Evolutionary conservation across 768 basidiomycete genomes (phyloP).

Genomic region (Boletus huronensis): DNA sequence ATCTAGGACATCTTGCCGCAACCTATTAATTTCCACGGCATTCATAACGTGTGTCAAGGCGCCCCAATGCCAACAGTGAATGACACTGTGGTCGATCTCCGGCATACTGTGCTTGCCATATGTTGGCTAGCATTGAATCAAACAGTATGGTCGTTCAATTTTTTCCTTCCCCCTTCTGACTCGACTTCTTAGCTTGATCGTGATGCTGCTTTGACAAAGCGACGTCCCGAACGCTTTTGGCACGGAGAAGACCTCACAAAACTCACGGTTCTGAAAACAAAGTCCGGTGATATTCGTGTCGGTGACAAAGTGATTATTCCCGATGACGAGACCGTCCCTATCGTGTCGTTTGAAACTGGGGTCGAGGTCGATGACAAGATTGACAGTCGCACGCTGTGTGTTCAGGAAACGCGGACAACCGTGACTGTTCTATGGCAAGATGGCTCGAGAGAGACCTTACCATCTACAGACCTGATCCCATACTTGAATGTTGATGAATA

Average conservation of each 20-base stretch:
- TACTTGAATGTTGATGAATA: constrained; percentile 89
- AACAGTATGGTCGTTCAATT: constrained; percentile 45
- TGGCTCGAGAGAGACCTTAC: constrained; percentile 60
- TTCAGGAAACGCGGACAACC: constrained; percentile 67
- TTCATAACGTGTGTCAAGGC: constrained; percentile 46
- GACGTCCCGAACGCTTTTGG: constrained; percentile 78
- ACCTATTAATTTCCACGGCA: constrained; percentile 41
- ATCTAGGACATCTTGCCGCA: constrained; percentile 65
- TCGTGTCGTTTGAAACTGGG: constrained; percentile 59
- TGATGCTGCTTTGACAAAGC: constrained; percentile 49
- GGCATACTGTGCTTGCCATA: constrained; percentile 75
- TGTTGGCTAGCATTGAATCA: constrained; percentile 90
- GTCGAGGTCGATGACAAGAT: constrained; percentile 44
- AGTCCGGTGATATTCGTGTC: constrained; percentile 65
- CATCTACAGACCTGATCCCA: constrained; percentile 67
- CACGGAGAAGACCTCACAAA: constrained; percentile 57
- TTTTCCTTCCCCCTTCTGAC: constrained; percentile 1
- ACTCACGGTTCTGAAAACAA: constrained; percentile 59
- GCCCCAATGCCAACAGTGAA: constrained; percentile 39
- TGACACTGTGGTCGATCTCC: constrained; percentile 69
- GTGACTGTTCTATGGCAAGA: constrained; percentile 86
- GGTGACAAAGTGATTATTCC: constrained; percentile 70
- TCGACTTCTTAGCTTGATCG: constrained; percentile 51
- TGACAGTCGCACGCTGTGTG: constrained; percentile 54
- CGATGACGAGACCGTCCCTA: constrained; percentile 42